Base-by-base conservation (phyloP, 768 basidiomycete species). In the Boletellus sp. region DNA sequence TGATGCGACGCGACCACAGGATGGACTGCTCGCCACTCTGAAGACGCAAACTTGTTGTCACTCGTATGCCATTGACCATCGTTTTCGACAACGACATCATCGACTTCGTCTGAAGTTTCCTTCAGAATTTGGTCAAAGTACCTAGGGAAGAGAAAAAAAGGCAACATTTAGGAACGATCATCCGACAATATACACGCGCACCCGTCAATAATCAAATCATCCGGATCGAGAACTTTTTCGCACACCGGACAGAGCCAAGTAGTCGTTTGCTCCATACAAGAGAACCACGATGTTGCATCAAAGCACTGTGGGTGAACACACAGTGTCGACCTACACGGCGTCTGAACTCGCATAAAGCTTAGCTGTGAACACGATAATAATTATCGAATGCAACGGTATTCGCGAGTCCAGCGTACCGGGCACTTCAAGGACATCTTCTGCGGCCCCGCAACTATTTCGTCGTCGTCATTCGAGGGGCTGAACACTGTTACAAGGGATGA, bases 181-280 rank as follows among this genome's bases (percentile, higher is more conserved):
- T 26, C 32, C 1, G 4, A 17, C 8, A 22, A 46, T 15, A 12
- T 19, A 48, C 28, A 47, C 13, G 63, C 80, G 37, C 67, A 93
- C 94, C 93, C 94, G 64, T 99, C 96, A 50, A 95, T 78, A 33
- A 96, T 85, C 32, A 99, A 72, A 52, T 97, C 91, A 31, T 87
- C 86, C 17, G 81, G 72, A 55, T 85, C 81, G 46, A 99, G 67
- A 40, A 77, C 72, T 61, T 81, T 84, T 65, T 92, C 90, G 69
- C 96, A 98, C 37, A 93, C 87, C 23, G 96, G 95, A 69, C 96
- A 98, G 40, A 87, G 68, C 87, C 90, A 99, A 26, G 93, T 94
- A 2, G 95, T 96, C 9, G 94, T 97, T 70, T 91, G 86, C 62
- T 95, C 90, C 83, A 96, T 98, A 65, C 95, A 83, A 5, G 86